Base-by-base conservation (phyloP, 2,329 filamentous ascomycete species). In the Aspergillus felis region DNA sequence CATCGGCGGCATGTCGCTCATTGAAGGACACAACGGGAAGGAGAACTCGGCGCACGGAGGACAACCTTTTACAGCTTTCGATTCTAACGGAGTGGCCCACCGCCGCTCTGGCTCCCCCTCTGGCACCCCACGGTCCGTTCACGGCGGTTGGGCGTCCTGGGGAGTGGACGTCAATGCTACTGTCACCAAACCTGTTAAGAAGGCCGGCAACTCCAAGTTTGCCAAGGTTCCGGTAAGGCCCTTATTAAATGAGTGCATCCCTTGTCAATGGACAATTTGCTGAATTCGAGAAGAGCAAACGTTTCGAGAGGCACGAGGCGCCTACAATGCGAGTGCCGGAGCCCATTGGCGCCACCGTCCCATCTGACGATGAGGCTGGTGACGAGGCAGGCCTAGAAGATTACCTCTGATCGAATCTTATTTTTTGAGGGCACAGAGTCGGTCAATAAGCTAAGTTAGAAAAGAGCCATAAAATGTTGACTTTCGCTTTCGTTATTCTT, bases 211-310 rank as follows among this genome's bases (percentile, higher is more conserved):
- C n/a, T 57, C 59, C 20, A 54, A 58, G 25, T 71, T 71, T 41
- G 67, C 66, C 2, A 70, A 66, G 47, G 56, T 71, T n/a, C 49
- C 55, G 10, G 65, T 65, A 54, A 54, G 61, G 60, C 28, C 49
- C 29, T 51, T 44, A 47, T 14, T 1, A 22, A 24, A 35, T 4
- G 12, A 27, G n/a, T 25, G 22, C 3, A 25, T 47, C 2, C 10
- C 9, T 47, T 24, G 4, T 3, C 42, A 28, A 25, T 17, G 28
- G n/a, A 35, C 27, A 49, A 32, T 27, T 22, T 46, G 49, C 63
- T 64, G 52, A 64, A 44, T 35, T 14, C 24, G 4, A 42, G 22
- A 27, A 70, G 68, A 62, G 62, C 9, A 51, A 28, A 24, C 64
- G 65, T 9, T 47, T 67, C 42, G 61, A 63, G 20, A 65, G 61